Percentiles rank a stretch among this genome's conserved stretches.
Conservation (phyloP, 1,139 yeast species). For the Geotrichum reessii region DNA sequence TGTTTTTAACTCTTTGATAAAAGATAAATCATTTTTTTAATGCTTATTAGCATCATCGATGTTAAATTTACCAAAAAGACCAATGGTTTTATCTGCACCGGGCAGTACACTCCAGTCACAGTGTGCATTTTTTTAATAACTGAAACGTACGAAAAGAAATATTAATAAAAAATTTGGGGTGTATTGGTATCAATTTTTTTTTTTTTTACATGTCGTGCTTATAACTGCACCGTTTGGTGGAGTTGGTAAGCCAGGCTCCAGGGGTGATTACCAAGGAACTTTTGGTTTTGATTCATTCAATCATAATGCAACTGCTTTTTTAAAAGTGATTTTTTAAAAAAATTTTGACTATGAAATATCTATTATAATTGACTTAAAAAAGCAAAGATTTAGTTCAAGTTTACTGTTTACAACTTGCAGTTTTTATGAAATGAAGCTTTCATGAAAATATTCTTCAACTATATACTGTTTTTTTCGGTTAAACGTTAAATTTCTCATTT, state of each 20-base stretch:
- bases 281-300: conserved; percentile 68
- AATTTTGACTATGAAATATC: conserved; percentile 11
- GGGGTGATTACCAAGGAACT: conserved; percentile 66
- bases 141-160: conserved; percentile 46
- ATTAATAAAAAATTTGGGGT: conserved; percentile 68
- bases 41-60: conserved; percentile 66
- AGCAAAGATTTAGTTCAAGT: neutral
- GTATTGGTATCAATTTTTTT: conserved; percentile 67
- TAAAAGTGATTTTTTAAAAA: conserved; percentile 35
- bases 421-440: conserved; percentile 24
- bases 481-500: neutral
- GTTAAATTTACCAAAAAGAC: conserved; percentile 49
- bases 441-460: conserved; percentile 1
- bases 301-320: conserved; percentile 65
- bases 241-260: conserved; percentile 71
- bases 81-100: conserved; percentile 43
- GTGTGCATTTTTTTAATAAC: conserved; percentile 64
- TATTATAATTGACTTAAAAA: conserved; percentile 9
- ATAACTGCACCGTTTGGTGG: conserved; percentile 89
- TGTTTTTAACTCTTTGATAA: conserved; percentile 71
- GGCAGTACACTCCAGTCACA: conserved; percentile 86
- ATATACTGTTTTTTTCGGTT: neutral
- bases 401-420: conserved; percentile 9
- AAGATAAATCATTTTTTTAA: conserved; percentile 70
- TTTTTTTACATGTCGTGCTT: conserved; percentile 65